Conservation (phyloP, 1,284 basidiomycete genomes). For the Jaminaea rosea region DNA sequence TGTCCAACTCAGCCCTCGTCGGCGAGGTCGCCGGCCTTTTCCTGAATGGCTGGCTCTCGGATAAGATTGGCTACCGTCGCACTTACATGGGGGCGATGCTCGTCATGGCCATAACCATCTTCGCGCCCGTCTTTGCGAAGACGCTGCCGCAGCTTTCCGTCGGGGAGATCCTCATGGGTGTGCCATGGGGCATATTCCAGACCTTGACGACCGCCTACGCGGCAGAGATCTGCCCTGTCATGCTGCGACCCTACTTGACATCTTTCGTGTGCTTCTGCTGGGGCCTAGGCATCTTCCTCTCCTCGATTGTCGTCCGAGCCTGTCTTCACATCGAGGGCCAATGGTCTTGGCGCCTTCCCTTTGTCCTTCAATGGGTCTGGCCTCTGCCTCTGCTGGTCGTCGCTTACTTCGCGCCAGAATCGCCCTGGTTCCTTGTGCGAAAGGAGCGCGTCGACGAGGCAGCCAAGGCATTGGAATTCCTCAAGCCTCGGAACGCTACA, state of each 20-base stretch:
- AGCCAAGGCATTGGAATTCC: slow-evolving; percentile 46
- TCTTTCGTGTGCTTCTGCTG: slow-evolving; percentile 52
- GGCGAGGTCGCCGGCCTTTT: slow-evolving; percentile 48
- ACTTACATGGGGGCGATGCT: slow-evolving; percentile 43
- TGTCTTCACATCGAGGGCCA: slow-evolving; percentile 33
- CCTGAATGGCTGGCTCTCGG: slow-evolving; percentile 47
- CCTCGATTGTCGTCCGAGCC: slow-evolving; percentile 50
- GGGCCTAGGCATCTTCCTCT: slow-evolving; percentile 48
- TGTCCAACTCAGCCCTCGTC: slow-evolving; percentile 16
- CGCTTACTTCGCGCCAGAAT: slow-evolving; percentile 43
- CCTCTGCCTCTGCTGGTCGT: slow-evolving; percentile 41
- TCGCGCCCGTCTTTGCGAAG: slow-evolving; percentile 49
- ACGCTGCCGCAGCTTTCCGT: slow-evolving; percentile 46
- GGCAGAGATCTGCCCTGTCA: slow-evolving; percentile 51
- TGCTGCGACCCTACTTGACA: slow-evolving; percentile 51
- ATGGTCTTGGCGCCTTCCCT: slow-evolving; percentile 49
- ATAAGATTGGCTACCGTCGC: slow-evolving; percentile 48
- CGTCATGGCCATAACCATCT: slow-evolving; percentile 44
- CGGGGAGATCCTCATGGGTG: slow-evolving; percentile 48
- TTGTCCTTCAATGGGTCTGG: slow-evolving; percentile 50
- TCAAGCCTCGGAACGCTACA: slow-evolving; percentile 43
- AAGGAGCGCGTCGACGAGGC: slow-evolving; percentile 51
- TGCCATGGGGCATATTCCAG: slow-evolving; percentile 51
- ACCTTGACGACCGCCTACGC: slow-evolving; percentile 52
- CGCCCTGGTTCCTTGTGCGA: slow-evolving; percentile 52